Evolutionary conservation across 106 monocot genomes (phyloP).

Genomic region (Triglochin maritima): DNA sequence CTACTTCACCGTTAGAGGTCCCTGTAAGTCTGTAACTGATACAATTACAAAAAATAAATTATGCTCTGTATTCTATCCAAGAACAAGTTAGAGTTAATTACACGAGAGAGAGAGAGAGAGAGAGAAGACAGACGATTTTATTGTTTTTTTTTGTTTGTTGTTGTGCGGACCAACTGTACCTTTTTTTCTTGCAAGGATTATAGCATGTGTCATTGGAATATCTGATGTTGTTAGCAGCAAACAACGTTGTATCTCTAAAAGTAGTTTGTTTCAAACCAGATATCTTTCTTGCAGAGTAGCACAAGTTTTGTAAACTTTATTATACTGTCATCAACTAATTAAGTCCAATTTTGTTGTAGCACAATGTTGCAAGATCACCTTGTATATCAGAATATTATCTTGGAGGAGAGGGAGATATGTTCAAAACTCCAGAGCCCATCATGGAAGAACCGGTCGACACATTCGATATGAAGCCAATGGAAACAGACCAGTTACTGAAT

Average conservation of each 20-base stretch:
- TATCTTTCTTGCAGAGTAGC: neutral
- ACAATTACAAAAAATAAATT: too few species aligned
- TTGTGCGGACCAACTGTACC: too few species aligned
- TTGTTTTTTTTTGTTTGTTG: too few species aligned
- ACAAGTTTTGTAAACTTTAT: neutral
- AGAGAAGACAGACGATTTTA: too few species aligned
- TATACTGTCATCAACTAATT: too few species aligned
- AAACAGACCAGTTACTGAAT: constrained; percentile 28
- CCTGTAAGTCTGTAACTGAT: too few species aligned
- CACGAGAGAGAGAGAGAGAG: too few species aligned
- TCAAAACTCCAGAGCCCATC: constrained; percentile 64
- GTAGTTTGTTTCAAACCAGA: neutral
- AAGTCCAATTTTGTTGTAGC: constrained; percentile 16
- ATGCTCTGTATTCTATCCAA: too few species aligned
- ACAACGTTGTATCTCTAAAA: neutral
- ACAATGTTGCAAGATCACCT: constrained; percentile 13
- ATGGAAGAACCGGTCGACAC: constrained; percentile 37
- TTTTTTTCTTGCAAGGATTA: neutral
- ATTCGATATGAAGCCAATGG: constrained; percentile 42
- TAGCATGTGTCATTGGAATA: neutral
- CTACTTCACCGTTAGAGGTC: too few species aligned
- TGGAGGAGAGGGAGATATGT: constrained; percentile 65
- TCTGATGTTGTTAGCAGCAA: neutral
- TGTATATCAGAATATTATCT: constrained; percentile 42
- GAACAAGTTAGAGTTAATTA: too few species aligned